Conservation (phyloP, 306 rosid species). For the Pyrus betulifolia region DNA sequence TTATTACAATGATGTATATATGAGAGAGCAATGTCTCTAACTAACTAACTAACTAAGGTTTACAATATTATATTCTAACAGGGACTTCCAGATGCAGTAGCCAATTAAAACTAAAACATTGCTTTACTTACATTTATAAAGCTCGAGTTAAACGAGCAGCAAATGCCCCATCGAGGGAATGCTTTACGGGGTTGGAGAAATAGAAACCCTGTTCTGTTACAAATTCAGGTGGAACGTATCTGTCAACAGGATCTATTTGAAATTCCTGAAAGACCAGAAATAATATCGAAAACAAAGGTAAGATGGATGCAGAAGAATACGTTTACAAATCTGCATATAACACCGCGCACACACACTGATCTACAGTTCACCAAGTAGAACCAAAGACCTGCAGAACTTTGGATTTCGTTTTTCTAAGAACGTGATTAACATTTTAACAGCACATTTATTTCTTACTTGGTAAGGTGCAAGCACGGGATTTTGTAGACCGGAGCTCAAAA, state of each 20-base stretch:
- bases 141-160: constrained; percentile 62
- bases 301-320: neutral
- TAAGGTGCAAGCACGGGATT: neutral
- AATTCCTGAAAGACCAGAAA: constrained; percentile 53
- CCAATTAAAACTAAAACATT: neutral
- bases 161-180: constrained; percentile 69
- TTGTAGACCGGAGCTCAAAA: neutral
- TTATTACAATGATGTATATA: too few species aligned
- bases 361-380: neutral
- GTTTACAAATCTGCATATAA: neutral
- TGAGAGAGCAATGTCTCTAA: too few species aligned
- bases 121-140: constrained; percentile 9
- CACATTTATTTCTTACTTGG: neutral
- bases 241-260: constrained; percentile 41
- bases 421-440: neutral
- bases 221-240: constrained; percentile 57
- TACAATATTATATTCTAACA: too few species aligned
- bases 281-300: neutral
- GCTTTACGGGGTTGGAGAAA: constrained; percentile 68
- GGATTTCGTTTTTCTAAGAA: neutral
- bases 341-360: neutral
- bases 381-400: neutral
- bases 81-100: neutral
- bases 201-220: constrained; percentile 56
- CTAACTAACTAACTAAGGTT: too few species aligned